Conservation (phyloP, 306 rosid species). For the Hippophae rhamnoides region DNA sequence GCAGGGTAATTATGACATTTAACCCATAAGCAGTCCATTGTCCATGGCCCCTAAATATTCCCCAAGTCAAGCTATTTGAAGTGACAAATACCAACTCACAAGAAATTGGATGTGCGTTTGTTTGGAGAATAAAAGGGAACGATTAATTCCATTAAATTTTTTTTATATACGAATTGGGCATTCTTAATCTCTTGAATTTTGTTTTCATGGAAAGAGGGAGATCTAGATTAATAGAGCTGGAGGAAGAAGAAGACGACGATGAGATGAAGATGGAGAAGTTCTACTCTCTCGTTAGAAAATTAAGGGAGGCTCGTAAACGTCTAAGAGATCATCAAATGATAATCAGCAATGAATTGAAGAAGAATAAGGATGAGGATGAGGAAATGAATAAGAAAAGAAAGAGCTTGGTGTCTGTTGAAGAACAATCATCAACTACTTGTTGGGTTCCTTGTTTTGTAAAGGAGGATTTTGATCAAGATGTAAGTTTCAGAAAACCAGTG, state of each 20-base stretch:
- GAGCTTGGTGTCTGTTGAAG: background rate
- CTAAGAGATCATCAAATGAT: background rate
- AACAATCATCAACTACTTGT: background rate
- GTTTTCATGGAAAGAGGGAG: too few relatives aligned
- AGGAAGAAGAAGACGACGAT: constrained; percentile 10
- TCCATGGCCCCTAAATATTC: too few relatives aligned
- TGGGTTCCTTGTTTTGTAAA: constrained; percentile 24
- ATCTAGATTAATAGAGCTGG: too few relatives aligned
- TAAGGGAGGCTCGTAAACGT: constrained; percentile 29
- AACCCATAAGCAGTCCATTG: too few relatives aligned
- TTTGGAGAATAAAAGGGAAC: too few relatives aligned
- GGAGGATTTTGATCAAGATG: constrained; percentile 30
- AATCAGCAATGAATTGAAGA: constrained; percentile 14
- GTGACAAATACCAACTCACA: too few relatives aligned
- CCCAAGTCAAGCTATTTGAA: too few relatives aligned
- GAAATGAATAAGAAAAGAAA: constrained; percentile 17
- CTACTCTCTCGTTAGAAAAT: constrained; percentile 30
- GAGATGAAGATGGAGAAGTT: constrained; percentile 35
- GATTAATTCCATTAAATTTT: too few relatives aligned
- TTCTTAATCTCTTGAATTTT: too few relatives aligned
- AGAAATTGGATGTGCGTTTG: too few relatives aligned
- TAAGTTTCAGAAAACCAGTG: constrained; percentile 15
- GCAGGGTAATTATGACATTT: too few relatives aligned
- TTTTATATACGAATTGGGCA: too few relatives aligned
- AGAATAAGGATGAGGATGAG: background rate